Evolutionary conservation across 768 basidiomycete genomes (phyloP), one percentile per base, ranked within the genome.

Genomic region (Tulasnella sp.): DNA sequence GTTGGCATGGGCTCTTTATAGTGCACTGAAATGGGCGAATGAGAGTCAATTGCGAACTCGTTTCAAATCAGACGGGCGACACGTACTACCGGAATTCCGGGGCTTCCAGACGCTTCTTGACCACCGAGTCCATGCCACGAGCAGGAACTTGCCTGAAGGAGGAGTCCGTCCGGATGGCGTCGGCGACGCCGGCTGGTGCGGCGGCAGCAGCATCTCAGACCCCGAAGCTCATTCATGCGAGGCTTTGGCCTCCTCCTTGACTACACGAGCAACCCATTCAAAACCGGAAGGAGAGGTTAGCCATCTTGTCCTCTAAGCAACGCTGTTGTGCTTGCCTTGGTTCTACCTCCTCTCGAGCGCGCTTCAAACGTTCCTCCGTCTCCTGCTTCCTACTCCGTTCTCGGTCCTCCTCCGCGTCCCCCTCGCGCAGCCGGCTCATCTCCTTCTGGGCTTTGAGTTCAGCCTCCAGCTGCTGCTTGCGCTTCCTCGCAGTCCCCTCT

Each of bases 51-150:
- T 12, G 26, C 39, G n/a, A 59, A 59, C 52, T 59, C 26, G 8
- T 26, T 12, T 5, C 11, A 11, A 11, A 47, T 47, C 62, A 36
- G 41, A 65, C 70, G 62, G 67, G 62, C 72, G 72, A 40, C 16
- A 85, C 89, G 73, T 75, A 91, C 91, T 89, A 86, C 80, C 87
- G 90, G 77, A 83, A 84, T 81, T 91, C 90, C 39, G 91, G 82
- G 75, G 91, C 90, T 59, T 85, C 82, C 66, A 91, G 81, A 41
- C 90, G 84, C 71, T 80, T 79, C 76, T 86, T 85, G 67, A 91
- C 81, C 78, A 90, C 89, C 66, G 86, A 83, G 76, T 91, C 91
- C 71, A 90, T 80, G 76, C 90, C 90, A 72, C 83, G 78, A 89
- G 88, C 11, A 85, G 85, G 77, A 84, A 86, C 52, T 90, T 81